These are phyloP conservation scores for Graphilbum sp. DNA, from an alignment of 2,329 filamentous ascomycete species.

Conservation along the genomic window DNA sequence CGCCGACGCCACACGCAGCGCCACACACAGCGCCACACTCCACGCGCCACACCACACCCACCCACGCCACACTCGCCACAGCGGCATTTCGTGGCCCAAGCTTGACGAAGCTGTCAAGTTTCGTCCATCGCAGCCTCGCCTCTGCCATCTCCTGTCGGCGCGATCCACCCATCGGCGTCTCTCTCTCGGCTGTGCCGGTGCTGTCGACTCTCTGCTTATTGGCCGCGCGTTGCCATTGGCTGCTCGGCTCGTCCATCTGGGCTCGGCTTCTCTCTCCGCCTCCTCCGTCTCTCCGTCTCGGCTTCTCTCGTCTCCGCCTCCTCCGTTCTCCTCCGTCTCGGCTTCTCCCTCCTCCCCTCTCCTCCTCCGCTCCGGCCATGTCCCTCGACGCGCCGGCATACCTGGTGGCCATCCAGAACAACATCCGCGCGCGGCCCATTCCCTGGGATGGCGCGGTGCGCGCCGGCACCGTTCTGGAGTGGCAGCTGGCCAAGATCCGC, in stretches of 20 bases:
- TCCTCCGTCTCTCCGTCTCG: not conserved
- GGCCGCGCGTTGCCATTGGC: no score
- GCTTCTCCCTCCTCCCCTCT: not conserved
- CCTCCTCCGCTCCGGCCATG: conserved; percentile 33
- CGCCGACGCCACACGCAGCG: no score
- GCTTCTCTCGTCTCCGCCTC: not conserved
- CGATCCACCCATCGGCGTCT: no score
- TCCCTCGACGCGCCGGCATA: conserved; percentile 86
- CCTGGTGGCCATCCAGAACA: conserved; percentile 74
- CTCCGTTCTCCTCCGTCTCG: not conserved
- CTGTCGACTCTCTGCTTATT: no score
- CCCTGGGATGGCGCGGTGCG: conserved; percentile 95
- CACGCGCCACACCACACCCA: no score
- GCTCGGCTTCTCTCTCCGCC: no score
- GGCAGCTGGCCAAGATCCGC: conserved; percentile 88
- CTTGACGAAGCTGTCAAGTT: conserved; percentile 2
- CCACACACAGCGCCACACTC: no score
- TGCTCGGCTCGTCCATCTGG: no score
- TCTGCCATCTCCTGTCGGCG: no score
- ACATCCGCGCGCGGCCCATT: conserved; percentile 89
- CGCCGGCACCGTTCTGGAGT: conserved; percentile 83
- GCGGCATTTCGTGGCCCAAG: conserved; percentile 10
- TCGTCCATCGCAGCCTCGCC: no score
- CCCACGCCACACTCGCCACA: not conserved
- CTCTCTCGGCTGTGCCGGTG: no score